A percentile compares a stretch with the other conserved stretches of the same genome.
phyloP scores from a whole-genome alignment of 345 rosid species.

The Acer saccharum region DNA sequence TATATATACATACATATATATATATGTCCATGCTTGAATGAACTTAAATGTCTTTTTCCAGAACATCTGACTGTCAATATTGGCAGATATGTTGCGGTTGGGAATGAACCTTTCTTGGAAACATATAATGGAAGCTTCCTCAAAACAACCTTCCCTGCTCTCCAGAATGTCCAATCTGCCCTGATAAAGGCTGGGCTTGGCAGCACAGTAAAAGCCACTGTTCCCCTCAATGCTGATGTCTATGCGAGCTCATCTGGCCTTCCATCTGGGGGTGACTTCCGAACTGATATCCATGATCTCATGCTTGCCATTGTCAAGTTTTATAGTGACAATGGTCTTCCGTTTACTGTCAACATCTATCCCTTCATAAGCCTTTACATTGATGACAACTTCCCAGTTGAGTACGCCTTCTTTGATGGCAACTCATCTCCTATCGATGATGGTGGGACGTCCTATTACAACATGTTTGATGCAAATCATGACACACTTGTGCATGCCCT shows the following conservation, averaged over 20 bases:
- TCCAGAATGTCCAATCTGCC: constrained; percentile 75
- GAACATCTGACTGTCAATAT: constrained; percentile 26
- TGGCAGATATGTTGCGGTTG: constrained; percentile 91
- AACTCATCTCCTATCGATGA: constrained; percentile 61
- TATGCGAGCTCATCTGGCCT: constrained; percentile 41
- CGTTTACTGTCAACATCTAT: constrained; percentile 89
- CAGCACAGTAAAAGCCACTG: constrained; percentile 77
- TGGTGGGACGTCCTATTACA: constrained; percentile 63
- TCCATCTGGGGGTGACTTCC: constrained; percentile 92
- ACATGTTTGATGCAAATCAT: constrained; percentile 88
- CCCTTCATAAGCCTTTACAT: constrained; percentile 89
- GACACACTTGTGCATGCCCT: constrained; percentile 85
- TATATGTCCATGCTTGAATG: background rate
- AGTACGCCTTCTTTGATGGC: constrained; percentile 89
- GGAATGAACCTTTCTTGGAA: constrained; percentile 86
- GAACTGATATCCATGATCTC: constrained; percentile 68
- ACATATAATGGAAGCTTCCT: constrained; percentile 79
- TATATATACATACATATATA: too few relatives aligned
- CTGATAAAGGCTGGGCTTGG: constrained; percentile 73
- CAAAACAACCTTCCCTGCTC: constrained; percentile 72
- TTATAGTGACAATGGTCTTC: constrained; percentile 59
- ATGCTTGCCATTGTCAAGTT: constrained; percentile 82
- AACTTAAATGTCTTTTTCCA: background rate
- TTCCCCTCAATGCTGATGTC: constrained; percentile 88
- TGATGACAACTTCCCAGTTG: constrained; percentile 77